These are phyloP conservation scores for Puccinia novopanici DNA, from an alignment of 1,284 basidiomycete species.

Conservation along the genomic window DNA sequence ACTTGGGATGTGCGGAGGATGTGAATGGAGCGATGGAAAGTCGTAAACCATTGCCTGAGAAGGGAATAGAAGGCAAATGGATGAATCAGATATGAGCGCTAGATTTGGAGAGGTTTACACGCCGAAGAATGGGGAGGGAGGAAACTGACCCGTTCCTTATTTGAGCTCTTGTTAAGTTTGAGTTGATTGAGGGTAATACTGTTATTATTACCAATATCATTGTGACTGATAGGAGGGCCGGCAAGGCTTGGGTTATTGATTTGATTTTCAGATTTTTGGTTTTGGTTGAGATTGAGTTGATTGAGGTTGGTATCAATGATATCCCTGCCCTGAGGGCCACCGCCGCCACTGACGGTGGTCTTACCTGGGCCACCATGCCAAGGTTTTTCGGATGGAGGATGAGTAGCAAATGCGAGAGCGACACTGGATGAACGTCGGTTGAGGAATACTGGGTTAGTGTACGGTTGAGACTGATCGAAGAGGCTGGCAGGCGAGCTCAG, in stretches of 20 bases:
- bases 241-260: not conserved
- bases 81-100: not conserved
- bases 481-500: not conserved
- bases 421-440: constrained; percentile 34
- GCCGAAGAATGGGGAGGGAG: not conserved
- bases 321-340: constrained; percentile 36
- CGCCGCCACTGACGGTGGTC: constrained; percentile 44
- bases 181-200: constrained; percentile 76
- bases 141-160: constrained; percentile 38
- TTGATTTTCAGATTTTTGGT: not conserved
- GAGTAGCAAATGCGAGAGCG: not conserved
- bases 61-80: not conserved
- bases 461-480: constrained; percentile 13
- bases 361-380: constrained; percentile 42
- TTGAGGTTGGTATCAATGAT: constrained; percentile 1
- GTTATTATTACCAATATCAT: not conserved
- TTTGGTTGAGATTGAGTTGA: not conserved
- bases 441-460: constrained; percentile 39
- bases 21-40: constrained; percentile 34
- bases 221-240: not conserved
- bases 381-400: constrained; percentile 29
- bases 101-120: not conserved
- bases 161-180: constrained; percentile 65
- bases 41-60: constrained; percentile 41
- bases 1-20: constrained; percentile 39